These are phyloP conservation scores for Blepharisma undulans DNA, from an alignment of 169 alveolate genomes.

Conservation along the genomic window DNA sequence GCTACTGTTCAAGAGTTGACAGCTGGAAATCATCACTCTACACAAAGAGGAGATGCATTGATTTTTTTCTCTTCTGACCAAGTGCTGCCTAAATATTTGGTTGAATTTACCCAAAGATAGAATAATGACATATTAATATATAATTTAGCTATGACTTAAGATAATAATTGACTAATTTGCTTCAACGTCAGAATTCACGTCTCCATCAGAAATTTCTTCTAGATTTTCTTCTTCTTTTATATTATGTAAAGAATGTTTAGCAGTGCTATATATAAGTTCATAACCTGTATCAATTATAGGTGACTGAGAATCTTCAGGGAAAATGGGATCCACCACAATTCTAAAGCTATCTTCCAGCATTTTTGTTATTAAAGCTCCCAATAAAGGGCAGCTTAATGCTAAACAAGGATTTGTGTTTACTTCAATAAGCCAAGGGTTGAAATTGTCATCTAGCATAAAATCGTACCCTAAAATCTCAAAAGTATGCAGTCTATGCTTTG, in stretches of 20 bases:
- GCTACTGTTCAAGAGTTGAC: background rate
- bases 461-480: conserved; percentile 71
- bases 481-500: conserved; percentile 19
- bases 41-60: background rate
- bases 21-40: background rate
- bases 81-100: background rate
- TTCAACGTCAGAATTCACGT: background rate
- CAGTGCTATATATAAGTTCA: background rate
- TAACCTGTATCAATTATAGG: background rate
- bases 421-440: conserved; percentile 75
- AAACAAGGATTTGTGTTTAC: conserved; percentile 84
- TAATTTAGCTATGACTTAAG: too few relatives aligned
- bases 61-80: background rate
- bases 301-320: conserved; percentile 12
- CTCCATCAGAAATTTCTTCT: background rate
- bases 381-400: conserved; percentile 66
- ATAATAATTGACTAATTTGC: background rate
- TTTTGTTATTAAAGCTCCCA: conserved; percentile 61
- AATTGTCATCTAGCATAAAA: conserved; percentile 70
- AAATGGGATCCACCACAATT: conserved; percentile 49
- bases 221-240: background rate
- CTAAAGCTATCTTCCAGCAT: conserved; percentile 51
- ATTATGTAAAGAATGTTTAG: background rate
- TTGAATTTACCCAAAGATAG: background rate
- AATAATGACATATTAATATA: background rate